phyloP scores from a whole-genome alignment of 345 rosid genomes.

The Reutealis trisperma region DNA sequence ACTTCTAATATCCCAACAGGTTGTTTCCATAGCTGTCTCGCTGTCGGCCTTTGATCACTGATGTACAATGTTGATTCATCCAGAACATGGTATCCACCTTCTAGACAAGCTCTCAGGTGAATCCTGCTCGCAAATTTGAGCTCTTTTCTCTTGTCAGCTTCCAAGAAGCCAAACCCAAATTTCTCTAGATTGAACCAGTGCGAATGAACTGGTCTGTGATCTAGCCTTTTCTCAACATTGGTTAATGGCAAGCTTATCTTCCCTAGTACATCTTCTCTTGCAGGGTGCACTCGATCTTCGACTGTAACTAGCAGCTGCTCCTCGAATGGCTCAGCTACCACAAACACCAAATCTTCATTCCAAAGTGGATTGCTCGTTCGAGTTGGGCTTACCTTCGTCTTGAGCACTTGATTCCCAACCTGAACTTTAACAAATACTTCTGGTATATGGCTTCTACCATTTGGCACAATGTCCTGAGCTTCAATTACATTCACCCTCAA shows the following conservation, averaged over 20 bases:
- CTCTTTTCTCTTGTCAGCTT: conserved; percentile 79
- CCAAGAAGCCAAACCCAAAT: conserved; percentile 66
- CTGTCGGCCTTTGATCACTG: conserved; percentile 22
- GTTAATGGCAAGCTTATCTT: conserved; percentile 55
- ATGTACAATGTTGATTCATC: conserved; percentile 70
- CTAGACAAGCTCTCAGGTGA: conserved; percentile 78
- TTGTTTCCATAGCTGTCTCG: conserved; percentile 18
- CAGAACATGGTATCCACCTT: conserved; percentile 93
- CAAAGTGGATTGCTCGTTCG: conserved; percentile 59
- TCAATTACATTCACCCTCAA: conserved; percentile 79
- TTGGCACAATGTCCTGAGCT: conserved; percentile 79
- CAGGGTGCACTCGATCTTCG: conserved; percentile 63
- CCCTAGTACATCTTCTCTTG: conserved; percentile 72
- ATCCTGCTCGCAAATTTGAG: conserved; percentile 75
- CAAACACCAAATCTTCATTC: conserved; percentile 90
- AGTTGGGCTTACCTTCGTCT: conserved; percentile 52
- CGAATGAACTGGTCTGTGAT: conserved; percentile 79
- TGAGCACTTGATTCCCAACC: conserved; percentile 76
- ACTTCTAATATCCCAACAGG: conserved; percentile 19
- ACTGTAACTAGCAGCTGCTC: conserved; percentile 67
- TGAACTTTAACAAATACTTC: conserved; percentile 71
- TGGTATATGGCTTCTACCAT: conserved; percentile 62
- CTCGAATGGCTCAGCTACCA: conserved; percentile 92
- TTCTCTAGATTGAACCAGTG: conserved; percentile 90
- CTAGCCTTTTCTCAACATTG: conserved; percentile 72